phyloP scores from a whole-genome alignment of 2,329 filamentous ascomycete genomes.

The Didymella segeticola region DNA sequence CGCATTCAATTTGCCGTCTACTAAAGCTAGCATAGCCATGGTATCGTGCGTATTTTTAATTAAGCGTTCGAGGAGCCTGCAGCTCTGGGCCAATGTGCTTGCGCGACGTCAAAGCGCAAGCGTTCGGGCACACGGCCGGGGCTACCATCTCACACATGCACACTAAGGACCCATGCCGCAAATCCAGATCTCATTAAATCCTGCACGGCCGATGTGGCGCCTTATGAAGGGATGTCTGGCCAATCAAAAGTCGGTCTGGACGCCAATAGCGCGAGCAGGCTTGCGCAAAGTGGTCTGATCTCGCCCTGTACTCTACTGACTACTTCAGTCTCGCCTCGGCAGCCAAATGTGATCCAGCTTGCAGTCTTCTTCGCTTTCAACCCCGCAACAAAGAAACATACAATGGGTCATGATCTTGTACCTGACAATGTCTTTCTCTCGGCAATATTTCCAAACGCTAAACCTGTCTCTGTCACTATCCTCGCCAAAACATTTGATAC shows the following conservation, averaged over 20 bases:
- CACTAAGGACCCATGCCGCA: slow-evolving; percentile 4
- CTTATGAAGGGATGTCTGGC: slow-evolving; percentile 1
- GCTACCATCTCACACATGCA: too few relatives aligned
- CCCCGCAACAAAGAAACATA: not conserved
- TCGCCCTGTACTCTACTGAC: not conserved
- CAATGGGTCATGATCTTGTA: slow-evolving; percentile 12
- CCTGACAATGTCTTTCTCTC: slow-evolving; percentile 14
- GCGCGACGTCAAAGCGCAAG: not conserved
- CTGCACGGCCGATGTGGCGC: slow-evolving; percentile 7
- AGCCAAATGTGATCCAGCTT: not conserved
- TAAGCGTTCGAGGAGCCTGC: not conserved
- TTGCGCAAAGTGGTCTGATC: slow-evolving; percentile 13
- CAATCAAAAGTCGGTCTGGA: slow-evolving; percentile 8
- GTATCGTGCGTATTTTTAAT: not conserved
- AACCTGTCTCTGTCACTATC: slow-evolving; percentile 8
- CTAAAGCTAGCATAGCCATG: not conserved
- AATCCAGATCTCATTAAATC: slow-evolving; percentile 13
- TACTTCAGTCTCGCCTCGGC: slow-evolving; percentile 2
- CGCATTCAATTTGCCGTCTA: not conserved
- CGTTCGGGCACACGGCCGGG: not conserved
- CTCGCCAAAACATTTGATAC: slow-evolving; percentile 10
- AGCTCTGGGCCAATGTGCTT: not conserved
- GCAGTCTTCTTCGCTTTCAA: not conserved
- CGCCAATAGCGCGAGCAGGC: not conserved
- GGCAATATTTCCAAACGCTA: slow-evolving; percentile 8